These are phyloP conservation scores for Pleurotus tuoliensis DNA, from an alignment of 768 basidiomycete genomes.

Conservation along the genomic window DNA sequence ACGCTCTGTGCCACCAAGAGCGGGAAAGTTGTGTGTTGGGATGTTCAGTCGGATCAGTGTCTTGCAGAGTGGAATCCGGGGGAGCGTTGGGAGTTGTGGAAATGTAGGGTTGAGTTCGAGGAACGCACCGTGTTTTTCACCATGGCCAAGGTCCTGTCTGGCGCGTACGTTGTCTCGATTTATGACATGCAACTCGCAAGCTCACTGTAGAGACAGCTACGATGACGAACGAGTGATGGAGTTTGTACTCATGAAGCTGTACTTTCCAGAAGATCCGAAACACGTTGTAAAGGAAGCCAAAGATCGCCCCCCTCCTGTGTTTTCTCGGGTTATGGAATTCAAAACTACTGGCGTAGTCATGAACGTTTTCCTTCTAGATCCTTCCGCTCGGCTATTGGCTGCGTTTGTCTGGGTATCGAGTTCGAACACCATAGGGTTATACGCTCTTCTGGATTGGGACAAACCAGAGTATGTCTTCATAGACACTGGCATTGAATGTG, in stretches of 20 bases:
- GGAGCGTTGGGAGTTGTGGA: conserved; percentile 69
- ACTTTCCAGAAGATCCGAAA: conserved; percentile 46
- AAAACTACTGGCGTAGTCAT: conserved; percentile 66
- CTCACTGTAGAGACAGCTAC: conserved; percentile 30
- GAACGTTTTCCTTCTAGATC: conserved; percentile 75
- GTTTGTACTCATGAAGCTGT: conserved; percentile 66
- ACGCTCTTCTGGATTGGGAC: conserved; percentile 64
- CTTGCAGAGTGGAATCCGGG: conserved; percentile 70
- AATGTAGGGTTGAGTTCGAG: conserved; percentile 74
- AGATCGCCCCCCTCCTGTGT: conserved; percentile 47
- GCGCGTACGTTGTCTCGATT: conserved; percentile 35
- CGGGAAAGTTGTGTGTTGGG: conserved; percentile 76
- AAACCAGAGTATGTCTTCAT: conserved; percentile 65
- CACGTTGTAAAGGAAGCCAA: conserved; percentile 30
- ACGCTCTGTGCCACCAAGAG: conserved; percentile 76
- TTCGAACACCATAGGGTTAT: conserved; percentile 54
- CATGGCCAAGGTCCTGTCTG: conserved; percentile 61
- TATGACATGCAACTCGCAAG: background rate
- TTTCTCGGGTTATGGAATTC: conserved; percentile 60
- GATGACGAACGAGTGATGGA: conserved; percentile 66
- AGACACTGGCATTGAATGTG: conserved; percentile 71
- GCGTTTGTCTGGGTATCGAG: conserved; percentile 68
- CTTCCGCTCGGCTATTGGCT: conserved; percentile 52
- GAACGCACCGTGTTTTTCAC: conserved; percentile 68
- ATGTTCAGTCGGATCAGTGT: conserved; percentile 55